These are phyloP conservation scores for Cutaneotrichosporon curvatum DNA, from an alignment of 1,284 basidiomycete genomes.

Conservation along the genomic window DNA sequence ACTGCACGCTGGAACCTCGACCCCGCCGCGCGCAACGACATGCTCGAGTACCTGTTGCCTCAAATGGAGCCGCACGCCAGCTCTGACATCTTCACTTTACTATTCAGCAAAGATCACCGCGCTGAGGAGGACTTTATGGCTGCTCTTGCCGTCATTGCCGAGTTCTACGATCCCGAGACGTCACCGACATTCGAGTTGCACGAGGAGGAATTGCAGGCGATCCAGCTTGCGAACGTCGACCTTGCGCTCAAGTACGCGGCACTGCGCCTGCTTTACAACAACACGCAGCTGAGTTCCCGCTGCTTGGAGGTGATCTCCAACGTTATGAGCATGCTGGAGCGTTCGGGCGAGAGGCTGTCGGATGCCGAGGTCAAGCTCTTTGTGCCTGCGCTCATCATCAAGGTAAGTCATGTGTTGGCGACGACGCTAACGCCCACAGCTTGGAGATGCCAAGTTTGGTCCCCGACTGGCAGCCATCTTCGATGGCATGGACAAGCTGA, in stretches of 20 bases:
- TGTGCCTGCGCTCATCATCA: conserved; percentile 82
- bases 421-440: conserved; percentile 15
- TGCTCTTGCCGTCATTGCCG: conserved; percentile 65
- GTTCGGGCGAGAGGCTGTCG: conserved; percentile 68
- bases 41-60: conserved; percentile 74
- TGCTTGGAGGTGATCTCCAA: conserved; percentile 83
- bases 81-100: conserved; percentile 64
- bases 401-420: conserved; percentile 36
- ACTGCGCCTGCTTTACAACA: conserved; percentile 83
- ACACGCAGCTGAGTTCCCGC: conserved; percentile 81
- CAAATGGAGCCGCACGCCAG: conserved; percentile 86
- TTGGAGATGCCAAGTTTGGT: conserved; percentile 51
- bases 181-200: conserved; percentile 56
- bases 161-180: conserved; percentile 63
- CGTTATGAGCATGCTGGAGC: conserved; percentile 65
- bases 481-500: conserved; percentile 46
- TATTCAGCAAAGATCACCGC: conserved; percentile 95
- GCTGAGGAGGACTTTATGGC: conserved; percentile 86
- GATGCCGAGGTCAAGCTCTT: conserved; percentile 85
- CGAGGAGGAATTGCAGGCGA: conserved; percentile 55
- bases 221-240: conserved; percentile 86
- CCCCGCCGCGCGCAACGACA: conserved; percentile 59
- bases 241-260: conserved; percentile 90
- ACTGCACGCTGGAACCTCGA: conserved; percentile 75
- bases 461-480: conserved; percentile 49